Evolutionary conservation across 1,284 basidiomycete species (phyloP).

Genomic region (Neonothopanus nambi): DNA sequence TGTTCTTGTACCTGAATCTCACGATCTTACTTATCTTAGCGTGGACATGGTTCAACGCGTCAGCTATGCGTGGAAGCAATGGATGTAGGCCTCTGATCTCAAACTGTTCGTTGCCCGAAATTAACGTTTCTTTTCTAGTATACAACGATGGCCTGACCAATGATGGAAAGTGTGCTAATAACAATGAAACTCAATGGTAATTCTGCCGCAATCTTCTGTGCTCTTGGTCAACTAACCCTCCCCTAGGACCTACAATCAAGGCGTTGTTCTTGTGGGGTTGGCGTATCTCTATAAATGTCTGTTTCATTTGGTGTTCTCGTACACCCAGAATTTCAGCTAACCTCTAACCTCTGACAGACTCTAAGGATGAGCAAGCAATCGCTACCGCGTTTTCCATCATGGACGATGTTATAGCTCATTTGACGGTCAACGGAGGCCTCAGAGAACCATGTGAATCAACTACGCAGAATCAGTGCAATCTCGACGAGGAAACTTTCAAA

Average conservation of each 20-base stretch:
- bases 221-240: neutral
- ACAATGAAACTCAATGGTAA: constrained; percentile 23
- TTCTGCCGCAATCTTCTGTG: constrained; percentile 10
- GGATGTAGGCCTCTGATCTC: constrained; percentile 16
- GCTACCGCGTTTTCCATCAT: constrained; percentile 19
- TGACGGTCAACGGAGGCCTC: constrained; percentile 20
- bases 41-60: constrained; percentile 21
- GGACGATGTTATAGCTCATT: constrained; percentile 17
- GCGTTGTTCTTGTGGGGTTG: constrained; percentile 21
- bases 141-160: constrained; percentile 23
- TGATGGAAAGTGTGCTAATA: constrained; percentile 21
- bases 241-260: constrained; percentile 9
- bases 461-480: constrained; percentile 18
- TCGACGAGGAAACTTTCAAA: constrained; percentile 24
- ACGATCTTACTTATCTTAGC: constrained; percentile 6
- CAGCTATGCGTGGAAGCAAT: constrained; percentile 20
- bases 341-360: constrained; percentile 3
- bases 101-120: neutral
- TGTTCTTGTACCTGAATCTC: too few species aligned
- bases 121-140: constrained; percentile 13
- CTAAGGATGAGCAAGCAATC: constrained; percentile 18
- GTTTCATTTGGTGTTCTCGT: neutral
- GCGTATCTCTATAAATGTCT: constrained; percentile 22
- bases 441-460: constrained; percentile 21
- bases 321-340: too few species aligned